Evolutionary conservation across 176 grass and related monocot genomes (phyloP).

Genomic region (Thalia dealbata): DNA sequence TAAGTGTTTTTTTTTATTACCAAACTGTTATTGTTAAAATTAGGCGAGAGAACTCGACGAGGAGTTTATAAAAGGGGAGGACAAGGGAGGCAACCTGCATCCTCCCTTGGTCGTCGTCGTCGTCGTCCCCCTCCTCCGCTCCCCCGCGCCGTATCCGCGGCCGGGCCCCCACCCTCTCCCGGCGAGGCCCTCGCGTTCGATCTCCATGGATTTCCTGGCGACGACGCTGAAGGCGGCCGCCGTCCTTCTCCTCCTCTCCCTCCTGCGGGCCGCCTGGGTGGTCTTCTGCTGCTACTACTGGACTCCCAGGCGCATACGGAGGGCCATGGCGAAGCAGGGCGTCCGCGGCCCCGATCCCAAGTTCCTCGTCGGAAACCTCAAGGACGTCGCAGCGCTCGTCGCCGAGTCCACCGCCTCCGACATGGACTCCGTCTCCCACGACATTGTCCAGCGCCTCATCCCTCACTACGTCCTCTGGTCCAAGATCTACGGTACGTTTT

Average conservation of each 20-base stretch:
- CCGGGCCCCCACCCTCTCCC: neutral
- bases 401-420: constrained; percentile 43
- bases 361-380: constrained; percentile 61
- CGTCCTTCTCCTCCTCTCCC: constrained; percentile 19
- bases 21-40: too few species aligned
- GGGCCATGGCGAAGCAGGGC: constrained; percentile 61
- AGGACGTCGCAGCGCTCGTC: constrained; percentile 42
- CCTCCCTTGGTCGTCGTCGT: too few species aligned
- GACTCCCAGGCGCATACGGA: constrained; percentile 50
- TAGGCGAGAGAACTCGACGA: too few species aligned
- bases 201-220: constrained; percentile 22
- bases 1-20: too few species aligned
- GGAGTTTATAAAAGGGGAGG: too few species aligned
- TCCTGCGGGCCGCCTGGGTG: constrained; percentile 49
- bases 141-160: too few species aligned
- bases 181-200: neutral
- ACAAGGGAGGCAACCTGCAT: too few species aligned
- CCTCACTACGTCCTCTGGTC: constrained; percentile 90
- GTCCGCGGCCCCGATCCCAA: constrained; percentile 39
- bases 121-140: neutral
- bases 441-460: constrained; percentile 84
- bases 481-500: constrained; percentile 38
- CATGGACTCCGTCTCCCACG: constrained; percentile 54
- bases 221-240: neutral
- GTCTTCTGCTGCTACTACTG: constrained; percentile 57